Base-by-base conservation (phyloP, 331 rosid species). In the Rhamnella rubrinervis region DNA sequence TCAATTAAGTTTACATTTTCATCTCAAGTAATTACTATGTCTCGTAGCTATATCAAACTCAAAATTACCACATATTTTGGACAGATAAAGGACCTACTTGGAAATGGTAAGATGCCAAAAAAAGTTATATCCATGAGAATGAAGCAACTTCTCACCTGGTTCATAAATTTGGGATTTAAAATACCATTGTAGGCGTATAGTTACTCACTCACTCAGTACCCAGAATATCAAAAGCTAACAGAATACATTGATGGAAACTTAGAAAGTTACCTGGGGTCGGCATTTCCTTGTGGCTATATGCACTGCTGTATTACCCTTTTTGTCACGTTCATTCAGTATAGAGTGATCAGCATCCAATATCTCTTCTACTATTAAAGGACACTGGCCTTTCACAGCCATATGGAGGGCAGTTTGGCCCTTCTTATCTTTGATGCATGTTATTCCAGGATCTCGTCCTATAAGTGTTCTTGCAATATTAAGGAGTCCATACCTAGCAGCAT, bases 361-460 rank as follows among this genome's bases (percentile, higher is more conserved):
- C 77, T 91, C 98, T 71, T 95, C 96, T 18, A 91, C 96, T 8
- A 84, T 88, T 20, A 35, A 65, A 51, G 83, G 73, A 70, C 85
- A 65, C 82, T 87, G 87, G 62, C 97, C 98, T 80, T 95, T 95
- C 13, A 87, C 97, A 52, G 98, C 95, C 98, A 95, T 95, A 75
- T 95, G 98, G 37, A 95, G 88, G 15, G 96, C 97, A 59, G 98
- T 95, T 82, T 95, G 98, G 53, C 92, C 88, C 61, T 95, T 95
- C 73, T 89, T 95, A 74, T 95, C 98, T 71, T 95, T 91, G 81
- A 95, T 80, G 57, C 84, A 62, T 31, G 87, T 90, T 61, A 95
- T 86, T 71, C 80, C 95, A 13, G 79, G 78, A 77, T 91, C 95
- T 10, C 88, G 86, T 3, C 79, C 86, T 20, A 91, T 73, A 47